Conservation (phyloP, 352 stramenopile species). For the Phytophthora aleatoria region DNA sequence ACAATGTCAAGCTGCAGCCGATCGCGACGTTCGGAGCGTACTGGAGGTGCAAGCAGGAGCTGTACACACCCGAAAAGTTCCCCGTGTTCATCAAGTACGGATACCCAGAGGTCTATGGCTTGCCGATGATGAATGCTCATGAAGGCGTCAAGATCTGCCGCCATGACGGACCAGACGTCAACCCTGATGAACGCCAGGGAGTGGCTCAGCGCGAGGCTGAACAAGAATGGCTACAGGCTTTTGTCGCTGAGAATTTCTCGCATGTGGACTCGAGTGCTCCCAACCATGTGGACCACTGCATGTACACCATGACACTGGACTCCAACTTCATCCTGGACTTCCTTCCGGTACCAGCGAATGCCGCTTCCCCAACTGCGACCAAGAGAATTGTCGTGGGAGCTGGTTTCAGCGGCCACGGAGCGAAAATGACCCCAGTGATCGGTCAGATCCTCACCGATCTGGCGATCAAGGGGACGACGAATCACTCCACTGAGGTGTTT, state of each 20-base stretch:
- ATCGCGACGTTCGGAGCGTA: slow-evolving; percentile 73
- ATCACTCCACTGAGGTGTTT: slow-evolving; percentile 52
- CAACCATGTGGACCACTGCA: slow-evolving; percentile 64
- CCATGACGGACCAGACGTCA: slow-evolving; percentile 54
- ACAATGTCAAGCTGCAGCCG: slow-evolving; percentile 52
- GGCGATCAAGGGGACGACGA: slow-evolving; percentile 51
- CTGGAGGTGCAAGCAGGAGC: slow-evolving; percentile 54
- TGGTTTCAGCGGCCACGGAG: slow-evolving; percentile 83
- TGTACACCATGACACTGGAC: slow-evolving; percentile 87
- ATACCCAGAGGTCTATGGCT: slow-evolving; percentile 51
- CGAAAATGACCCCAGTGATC: slow-evolving; percentile 87
- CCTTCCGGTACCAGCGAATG: slow-evolving; percentile 18
- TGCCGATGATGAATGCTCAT: slow-evolving; percentile 46
- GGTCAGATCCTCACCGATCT: slow-evolving; percentile 80
- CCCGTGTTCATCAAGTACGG: slow-evolving; percentile 77
- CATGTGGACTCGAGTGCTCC: slow-evolving; percentile 48
- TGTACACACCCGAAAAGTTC: slow-evolving; percentile 53
- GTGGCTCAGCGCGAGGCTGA: slow-evolving; percentile 39
- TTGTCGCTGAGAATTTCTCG: slow-evolving; percentile 53
- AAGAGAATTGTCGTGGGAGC: slow-evolving; percentile 72
- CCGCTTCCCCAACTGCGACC: background rate
- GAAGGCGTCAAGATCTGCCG: slow-evolving; percentile 80
- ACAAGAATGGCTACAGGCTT: slow-evolving; percentile 32
- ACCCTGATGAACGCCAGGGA: slow-evolving; percentile 48
- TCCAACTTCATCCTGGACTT: slow-evolving; percentile 80